Base-by-base conservation (phyloP, 106 monocot genomes). In the Vanilla planifolia region DNA sequence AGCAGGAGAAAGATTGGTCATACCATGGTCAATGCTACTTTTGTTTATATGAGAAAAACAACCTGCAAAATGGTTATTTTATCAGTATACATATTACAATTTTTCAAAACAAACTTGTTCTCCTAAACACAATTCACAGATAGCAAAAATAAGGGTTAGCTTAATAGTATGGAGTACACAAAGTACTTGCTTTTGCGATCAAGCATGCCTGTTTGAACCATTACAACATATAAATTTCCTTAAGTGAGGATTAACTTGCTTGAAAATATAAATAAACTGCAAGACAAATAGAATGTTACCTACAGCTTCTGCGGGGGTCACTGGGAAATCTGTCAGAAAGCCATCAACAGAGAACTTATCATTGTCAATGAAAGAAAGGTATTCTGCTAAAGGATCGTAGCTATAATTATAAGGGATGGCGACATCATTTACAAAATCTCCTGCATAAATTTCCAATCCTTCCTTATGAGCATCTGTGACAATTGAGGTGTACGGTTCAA, bases 341-440 rank as follows among this genome's bases (percentile, higher is more conserved):
- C 93, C 93, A 73, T 94, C 93, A 66, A 94, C 89, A n/a, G 89
- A 82, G 73, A 94, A 94, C 26, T 48, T 55, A 13, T 68, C 80
- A 73, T 85, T 80, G 72, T 80, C 82, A 43, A 83, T 53, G 55
- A 85, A 89, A 33, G 43, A 55, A 59, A 94, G 69, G 58, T 47
- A 66, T 60, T 94, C 93, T 28, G 73, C 65, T 42, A 94, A 29
- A 24, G 93, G 89, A 70, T 85, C 84, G 55, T 80, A 94, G 47
- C 93, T 94, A 60, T 85, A 94, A 67, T 94, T 94, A 59, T 83
- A 94, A 30, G 77, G 60, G 43, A 89, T 39, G 60, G 44, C 2
- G 17, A 51, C 71, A 61, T 94, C 93, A 78, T 94, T 94, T 50
- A 79, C 79, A 70, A 94, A 89, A 17, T 70, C 89, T 28, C 71